A percentile compares a stretch with the other conserved stretches of the same genome.
Conservation (phyloP, 2,329 filamentous ascomycete genomes). For the Apiospora sp. region DNA sequence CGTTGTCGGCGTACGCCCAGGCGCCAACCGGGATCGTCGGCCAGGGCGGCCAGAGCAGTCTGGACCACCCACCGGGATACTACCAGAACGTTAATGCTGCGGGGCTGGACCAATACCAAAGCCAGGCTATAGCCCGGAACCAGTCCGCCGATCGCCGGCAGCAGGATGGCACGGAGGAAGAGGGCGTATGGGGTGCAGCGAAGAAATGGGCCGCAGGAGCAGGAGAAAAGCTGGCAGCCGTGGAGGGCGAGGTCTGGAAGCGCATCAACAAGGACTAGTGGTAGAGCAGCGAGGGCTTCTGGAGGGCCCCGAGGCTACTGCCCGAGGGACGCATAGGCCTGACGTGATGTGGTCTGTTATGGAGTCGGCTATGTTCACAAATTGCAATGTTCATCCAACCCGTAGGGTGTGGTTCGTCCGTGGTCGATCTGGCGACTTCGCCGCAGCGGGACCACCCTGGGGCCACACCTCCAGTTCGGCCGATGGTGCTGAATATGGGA, state of each 20-base stretch:
- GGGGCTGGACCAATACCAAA: slow-evolving; percentile 58
- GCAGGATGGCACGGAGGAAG: slow-evolving; percentile 43
- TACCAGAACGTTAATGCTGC: slow-evolving; percentile 62
- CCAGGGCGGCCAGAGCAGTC: slow-evolving; percentile 36
- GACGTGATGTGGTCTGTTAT: slow-evolving; percentile 6
- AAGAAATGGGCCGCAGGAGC: slow-evolving; percentile 66
- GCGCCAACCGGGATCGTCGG: slow-evolving; percentile 37
- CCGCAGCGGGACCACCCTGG: slow-evolving; percentile 3
- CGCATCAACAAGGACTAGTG: slow-evolving; percentile 65
- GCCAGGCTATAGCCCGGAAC: slow-evolving; percentile 48
- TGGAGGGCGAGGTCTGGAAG: slow-evolving; percentile 69
- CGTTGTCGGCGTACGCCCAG: slow-evolving; percentile 42
- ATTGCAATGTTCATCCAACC: neutral
- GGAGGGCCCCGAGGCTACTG: no score
- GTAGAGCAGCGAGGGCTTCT: neutral
- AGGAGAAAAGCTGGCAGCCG: slow-evolving; percentile 63
- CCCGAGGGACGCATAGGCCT: neutral
- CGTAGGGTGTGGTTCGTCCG: slow-evolving; percentile 13
- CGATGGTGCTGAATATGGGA: slow-evolving; percentile 13
- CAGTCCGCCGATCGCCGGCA: slow-evolving; percentile 38
- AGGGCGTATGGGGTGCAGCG: slow-evolving; percentile 62
- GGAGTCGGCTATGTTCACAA: slow-evolving; percentile 19
- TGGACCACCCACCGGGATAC: slow-evolving; percentile 62
- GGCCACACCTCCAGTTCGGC: slow-evolving; percentile 20
- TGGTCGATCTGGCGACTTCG: slow-evolving; percentile 17